phyloP scores from a whole-genome alignment of 139 green algal species.

The Asterochloris erici region DNA sequence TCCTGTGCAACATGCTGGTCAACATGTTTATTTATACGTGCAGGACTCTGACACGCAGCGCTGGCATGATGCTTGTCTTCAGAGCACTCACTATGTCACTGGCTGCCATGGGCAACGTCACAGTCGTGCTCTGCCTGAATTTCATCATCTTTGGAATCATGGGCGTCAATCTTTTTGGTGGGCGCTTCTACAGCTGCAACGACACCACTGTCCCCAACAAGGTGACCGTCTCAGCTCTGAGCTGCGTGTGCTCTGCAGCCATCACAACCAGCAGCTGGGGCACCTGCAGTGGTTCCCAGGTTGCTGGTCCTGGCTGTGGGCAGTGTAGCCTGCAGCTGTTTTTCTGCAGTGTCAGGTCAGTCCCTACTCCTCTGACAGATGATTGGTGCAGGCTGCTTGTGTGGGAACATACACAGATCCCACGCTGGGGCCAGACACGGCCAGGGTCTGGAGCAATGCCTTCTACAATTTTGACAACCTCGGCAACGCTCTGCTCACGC shows the following conservation, averaged over 20 bases:
- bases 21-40: neutral
- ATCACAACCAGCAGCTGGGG: too few species aligned
- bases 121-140: conserved; percentile 66
- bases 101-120: conserved; percentile 74
- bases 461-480: conserved; percentile 82
- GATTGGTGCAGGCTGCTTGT: conserved; percentile 31
- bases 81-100: conserved; percentile 66
- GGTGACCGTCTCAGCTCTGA: conserved; percentile 1
- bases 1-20: neutral
- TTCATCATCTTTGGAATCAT: conserved; percentile 87
- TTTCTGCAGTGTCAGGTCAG: neutral
- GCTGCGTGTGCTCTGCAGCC: neutral
- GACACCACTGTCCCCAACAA: conserved; percentile 47
- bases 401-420: conserved; percentile 48
- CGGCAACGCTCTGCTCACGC: conserved; percentile 53
- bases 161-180: conserved; percentile 74
- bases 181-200: conserved; percentile 66
- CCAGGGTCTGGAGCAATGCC: conserved; percentile 48
- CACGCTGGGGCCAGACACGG: neutral
- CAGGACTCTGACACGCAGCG: conserved; percentile 58
- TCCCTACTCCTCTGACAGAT: neutral
- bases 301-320: neutral
- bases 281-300: too few species aligned
- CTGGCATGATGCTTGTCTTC: conserved; percentile 79
- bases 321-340: neutral